Evolutionary conservation across 805 yeast species (phyloP), one percentile per base, ranked within the genome.

Genomic region (Cyberlindnera subsufficiens): DNA sequence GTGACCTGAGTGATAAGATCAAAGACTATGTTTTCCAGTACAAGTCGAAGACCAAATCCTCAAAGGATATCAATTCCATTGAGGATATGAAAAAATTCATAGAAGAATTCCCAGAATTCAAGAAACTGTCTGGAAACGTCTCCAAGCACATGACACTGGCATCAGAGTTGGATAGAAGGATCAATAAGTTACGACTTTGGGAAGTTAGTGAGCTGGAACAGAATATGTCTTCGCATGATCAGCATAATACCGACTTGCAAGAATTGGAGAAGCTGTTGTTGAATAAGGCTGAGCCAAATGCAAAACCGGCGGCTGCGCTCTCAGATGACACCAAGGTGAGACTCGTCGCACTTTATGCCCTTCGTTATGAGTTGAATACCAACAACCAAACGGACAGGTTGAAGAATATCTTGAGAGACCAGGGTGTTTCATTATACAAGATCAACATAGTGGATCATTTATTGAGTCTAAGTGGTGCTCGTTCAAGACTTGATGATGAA

Each of bases 51-150:
- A 86, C 97, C 1, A 85, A 89, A 54, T 75, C 82, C 17, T 78
- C 80, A 40, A 78, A 78, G 37, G 79, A 81, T 47, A 74, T 91
- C 48, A 80, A 80, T 50, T 81, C 93, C 31, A 78, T 93, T 37
- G 80, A 86, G 16, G 99, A 93, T 56, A 85, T 93, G 78, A 93
- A 91, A 62, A 79, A 80, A 53, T 86, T 91, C 55, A 80, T 93
- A 43, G 96, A 90, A 45, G 87, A 87, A 49, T 89, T 85, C 56
- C 99, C 99, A 1, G 99, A 93, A 60, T 90, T 86, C 61, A 82
- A 88, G 52, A 88, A 86, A 58, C 69, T 91, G 30, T 85, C 95
- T 10, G 80, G 87, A 30, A 91, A 90, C 59, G 88, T 93, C 10
- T 77, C 95, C 27, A 93, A 91, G 56, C 99, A 93, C 63, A 89